Base-by-base conservation (phyloP, 108 stramenopile genomes). In the Cyclotella baltica region DNA sequence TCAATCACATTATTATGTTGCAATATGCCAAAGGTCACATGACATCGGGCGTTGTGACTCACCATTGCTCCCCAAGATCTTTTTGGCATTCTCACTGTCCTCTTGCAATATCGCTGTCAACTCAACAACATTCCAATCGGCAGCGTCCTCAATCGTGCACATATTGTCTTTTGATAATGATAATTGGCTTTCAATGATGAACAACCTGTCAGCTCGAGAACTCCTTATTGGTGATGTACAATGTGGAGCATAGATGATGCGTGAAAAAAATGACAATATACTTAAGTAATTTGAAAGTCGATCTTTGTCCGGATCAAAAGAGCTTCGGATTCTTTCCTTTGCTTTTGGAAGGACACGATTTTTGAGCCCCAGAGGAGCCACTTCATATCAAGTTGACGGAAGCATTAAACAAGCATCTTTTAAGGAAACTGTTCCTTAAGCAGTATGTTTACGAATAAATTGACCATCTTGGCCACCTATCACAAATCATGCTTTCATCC, bases 161-260 rank as follows among this genome's bases (percentile, higher is more conserved):
- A 96, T n/a, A n/a, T n/a, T n/a, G n/a, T n/a, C n/a, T n/a, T n/a
- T n/a, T n/a, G n/a, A n/a, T n/a, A n/a, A n/a, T n/a, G n/a, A n/a
- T n/a, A 16, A 94, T 88, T n/a, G 93, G 92, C 63, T 88, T 89
- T 36, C 96, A 78, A 58, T 94, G 94, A 77, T 93, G 94, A 0
- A 93, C 55, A 0, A 92, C 64, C 36, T 76, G 64, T 15, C 85
- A 76, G 2, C 67, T 88, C 61, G 67, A 72, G 61, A 91, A 91
- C 67, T 96, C 93, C 5, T 83, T 92, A 69, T 96, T 93, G 47
- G 96, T 96, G 29, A 90, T 86, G 53, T 93, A 89, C 63, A 96
- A 96, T 53, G 57, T 68, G 18, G 90, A 84, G 61, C 91, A 77
- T 3, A 96, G 76, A 10, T 94, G 72, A 22, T 91, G 93, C 11